Conservation (phyloP, 2,329 filamentous ascomycete genomes). For the Pseudocercospora macadamiae region DNA sequence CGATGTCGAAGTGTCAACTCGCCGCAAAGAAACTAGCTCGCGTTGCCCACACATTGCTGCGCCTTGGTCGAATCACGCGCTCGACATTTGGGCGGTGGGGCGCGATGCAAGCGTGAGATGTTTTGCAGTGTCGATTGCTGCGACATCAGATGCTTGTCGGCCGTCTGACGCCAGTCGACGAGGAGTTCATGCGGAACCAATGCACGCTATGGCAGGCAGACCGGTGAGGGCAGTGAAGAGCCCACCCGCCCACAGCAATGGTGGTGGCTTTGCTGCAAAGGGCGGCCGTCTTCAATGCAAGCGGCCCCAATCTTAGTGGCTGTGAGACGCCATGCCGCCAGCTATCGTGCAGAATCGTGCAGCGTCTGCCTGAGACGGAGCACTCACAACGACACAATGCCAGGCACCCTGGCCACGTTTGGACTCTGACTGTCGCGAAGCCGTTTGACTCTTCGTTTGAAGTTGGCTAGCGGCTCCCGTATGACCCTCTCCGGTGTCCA, state of each 20-base stretch:
- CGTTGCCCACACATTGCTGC: not conserved
- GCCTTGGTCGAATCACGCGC: not conserved
- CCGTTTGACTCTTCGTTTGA: slow-evolving; percentile 4
- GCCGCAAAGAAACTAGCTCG: not conserved
- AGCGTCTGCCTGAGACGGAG: not conserved
- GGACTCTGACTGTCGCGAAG: not conserved
- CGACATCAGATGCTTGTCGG: not conserved
- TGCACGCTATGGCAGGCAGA: not conserved
- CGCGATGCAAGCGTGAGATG: slow-evolving; percentile 2
- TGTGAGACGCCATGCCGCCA: not conserved
- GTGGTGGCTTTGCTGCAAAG: not conserved
- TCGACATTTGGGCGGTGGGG: too few species aligned
- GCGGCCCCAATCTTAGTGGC: not conserved
- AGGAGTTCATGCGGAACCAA: slow-evolving; percentile 1
- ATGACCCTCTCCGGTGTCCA: slow-evolving; percentile 8
- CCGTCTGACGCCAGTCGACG: not conserved
- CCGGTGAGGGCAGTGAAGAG: not conserved
- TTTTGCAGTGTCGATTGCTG: not conserved
- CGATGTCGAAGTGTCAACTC: not conserved
- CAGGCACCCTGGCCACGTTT: not conserved
- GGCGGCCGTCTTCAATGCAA: not conserved
- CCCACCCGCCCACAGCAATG: not conserved
- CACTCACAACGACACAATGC: not conserved
- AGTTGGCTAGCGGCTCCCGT: not conserved
- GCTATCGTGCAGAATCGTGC: not conserved